Evolutionary conservation across 2,329 filamentous ascomycete species (phyloP).

Genomic region (Cytospora paraplurivora): DNA sequence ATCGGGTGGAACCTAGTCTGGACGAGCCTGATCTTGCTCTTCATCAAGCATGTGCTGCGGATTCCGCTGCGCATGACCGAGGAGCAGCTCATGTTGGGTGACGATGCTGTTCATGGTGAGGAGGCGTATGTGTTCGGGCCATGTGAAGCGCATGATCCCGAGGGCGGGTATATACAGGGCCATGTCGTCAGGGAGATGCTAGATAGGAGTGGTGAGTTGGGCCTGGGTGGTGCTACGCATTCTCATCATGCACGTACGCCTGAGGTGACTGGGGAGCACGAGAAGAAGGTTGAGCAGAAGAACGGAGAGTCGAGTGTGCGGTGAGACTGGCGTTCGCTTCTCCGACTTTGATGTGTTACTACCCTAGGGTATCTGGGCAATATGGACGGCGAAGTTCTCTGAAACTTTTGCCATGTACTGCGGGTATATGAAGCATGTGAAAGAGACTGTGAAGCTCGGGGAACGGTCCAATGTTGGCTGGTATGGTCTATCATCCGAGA

Average conservation of each 20-base stretch:
- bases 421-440: too few species aligned
- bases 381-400: not conserved
- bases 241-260: conserved; percentile 5
- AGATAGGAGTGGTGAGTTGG: conserved; percentile 27
- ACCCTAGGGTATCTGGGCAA: too few species aligned
- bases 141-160: conserved; percentile 32
- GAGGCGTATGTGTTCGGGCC: conserved; percentile 43
- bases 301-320: conserved; percentile 26
- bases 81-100: conserved; percentile 47
- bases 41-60: conserved; percentile 53
- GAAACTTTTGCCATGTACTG: not conserved
- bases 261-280: conserved; percentile 20
- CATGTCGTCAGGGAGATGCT: conserved; percentile 26
- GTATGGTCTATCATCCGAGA: too few species aligned
- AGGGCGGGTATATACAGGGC: conserved; percentile 34
- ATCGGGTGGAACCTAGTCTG: conserved; percentile 54
- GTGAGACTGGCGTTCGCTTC: not conserved
- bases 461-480: too few species aligned
- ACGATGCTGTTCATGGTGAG: conserved; percentile 52
- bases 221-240: conserved; percentile 25
- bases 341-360: not conserved
- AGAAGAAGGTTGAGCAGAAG: conserved; percentile 27
- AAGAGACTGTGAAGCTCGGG: too few species aligned
- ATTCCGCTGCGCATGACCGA: conserved; percentile 51
- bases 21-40: conserved; percentile 51